phyloP scores from a whole-genome alignment of 352 stramenopile species.

The Phytophthora tentaculata region DNA sequence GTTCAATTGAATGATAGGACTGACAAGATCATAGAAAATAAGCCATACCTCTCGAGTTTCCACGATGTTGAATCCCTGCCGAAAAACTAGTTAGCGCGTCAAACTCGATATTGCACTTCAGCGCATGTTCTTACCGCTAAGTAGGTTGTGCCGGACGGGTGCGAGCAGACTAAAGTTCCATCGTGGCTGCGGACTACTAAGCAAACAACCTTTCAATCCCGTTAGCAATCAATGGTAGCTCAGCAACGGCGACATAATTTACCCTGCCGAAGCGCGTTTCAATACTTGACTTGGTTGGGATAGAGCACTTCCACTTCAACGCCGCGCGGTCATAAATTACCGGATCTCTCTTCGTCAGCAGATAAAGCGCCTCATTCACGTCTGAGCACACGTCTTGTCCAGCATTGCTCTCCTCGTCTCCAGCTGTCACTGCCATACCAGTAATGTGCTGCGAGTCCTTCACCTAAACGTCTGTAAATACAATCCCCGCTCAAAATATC shows the following conservation, averaged over 20 bases:
- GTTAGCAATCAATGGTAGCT: not conserved
- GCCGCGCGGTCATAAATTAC: conserved; percentile 57
- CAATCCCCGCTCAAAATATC: conserved; percentile 36
- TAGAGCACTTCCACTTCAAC: conserved; percentile 47
- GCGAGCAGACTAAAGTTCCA: conserved; percentile 61
- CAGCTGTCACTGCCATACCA: conserved; percentile 3
- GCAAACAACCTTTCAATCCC: conserved; percentile 37
- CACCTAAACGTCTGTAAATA: not conserved
- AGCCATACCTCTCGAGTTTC: conserved; percentile 40
- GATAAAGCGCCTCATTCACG: conserved; percentile 57
- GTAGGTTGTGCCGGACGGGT: conserved; percentile 46
- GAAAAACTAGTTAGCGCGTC: not conserved
- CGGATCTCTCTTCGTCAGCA: conserved; percentile 53
- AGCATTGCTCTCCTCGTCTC: conserved; percentile 2
- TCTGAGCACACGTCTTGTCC: conserved; percentile 32
- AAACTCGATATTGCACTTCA: not conserved
- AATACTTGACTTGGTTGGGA: conserved; percentile 50
- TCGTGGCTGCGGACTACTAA: conserved; percentile 51
- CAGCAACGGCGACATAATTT: not conserved
- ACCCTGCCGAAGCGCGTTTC: conserved; percentile 64
- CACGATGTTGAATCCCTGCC: conserved; percentile 46
- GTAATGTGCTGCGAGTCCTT: conserved; percentile 8
- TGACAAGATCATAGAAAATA: too few relatives aligned
- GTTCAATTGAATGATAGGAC: not conserved
- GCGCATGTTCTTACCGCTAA: conserved; percentile 45